These are phyloP conservation scores for Talaromyces sp. DNA, from an alignment of 2,329 filamentous ascomycete genomes.

Conservation along the genomic window DNA sequence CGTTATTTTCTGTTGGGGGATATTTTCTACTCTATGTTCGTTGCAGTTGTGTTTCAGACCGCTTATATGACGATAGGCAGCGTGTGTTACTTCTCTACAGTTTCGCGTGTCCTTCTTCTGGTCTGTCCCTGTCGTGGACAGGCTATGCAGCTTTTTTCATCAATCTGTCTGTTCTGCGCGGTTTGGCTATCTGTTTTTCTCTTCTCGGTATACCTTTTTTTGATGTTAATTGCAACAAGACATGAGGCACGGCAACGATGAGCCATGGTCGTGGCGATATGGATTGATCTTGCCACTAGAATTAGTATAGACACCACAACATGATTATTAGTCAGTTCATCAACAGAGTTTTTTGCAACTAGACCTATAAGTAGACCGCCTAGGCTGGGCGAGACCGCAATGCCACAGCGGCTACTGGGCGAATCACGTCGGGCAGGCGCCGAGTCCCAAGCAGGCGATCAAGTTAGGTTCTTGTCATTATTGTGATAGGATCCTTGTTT, in stretches of 20 bases:
- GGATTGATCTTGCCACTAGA: not conserved
- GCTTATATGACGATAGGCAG: slow-evolving; percentile 15
- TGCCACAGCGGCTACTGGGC: not conserved
- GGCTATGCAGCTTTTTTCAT: not conserved
- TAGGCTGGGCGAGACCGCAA: not conserved
- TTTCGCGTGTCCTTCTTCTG: slow-evolving; percentile 18
- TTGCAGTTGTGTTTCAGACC: slow-evolving; percentile 15
- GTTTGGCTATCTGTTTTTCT: slow-evolving; percentile 5
- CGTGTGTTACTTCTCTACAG: slow-evolving; percentile 15
- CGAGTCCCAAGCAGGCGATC: not conserved
- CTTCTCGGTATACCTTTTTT: not conserved
- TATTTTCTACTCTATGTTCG: not conserved
- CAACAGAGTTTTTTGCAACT: not conserved
- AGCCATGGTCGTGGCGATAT: not conserved
- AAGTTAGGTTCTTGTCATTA: not conserved
- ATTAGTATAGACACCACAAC: not conserved
- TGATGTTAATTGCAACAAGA: not conserved
- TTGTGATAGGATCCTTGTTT: not conserved
- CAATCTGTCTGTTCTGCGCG: not conserved
- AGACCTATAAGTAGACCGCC: not conserved
- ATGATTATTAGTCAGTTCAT: not conserved
- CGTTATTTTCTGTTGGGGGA: not conserved
- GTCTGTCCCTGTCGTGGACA: not conserved
- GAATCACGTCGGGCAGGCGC: not conserved
- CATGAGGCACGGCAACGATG: not conserved